Percentiles rank a stretch among this genome's conserved stretches.
Conservation (phyloP, 164 flowering plant species). For the Aristolochia californica region DNA sequence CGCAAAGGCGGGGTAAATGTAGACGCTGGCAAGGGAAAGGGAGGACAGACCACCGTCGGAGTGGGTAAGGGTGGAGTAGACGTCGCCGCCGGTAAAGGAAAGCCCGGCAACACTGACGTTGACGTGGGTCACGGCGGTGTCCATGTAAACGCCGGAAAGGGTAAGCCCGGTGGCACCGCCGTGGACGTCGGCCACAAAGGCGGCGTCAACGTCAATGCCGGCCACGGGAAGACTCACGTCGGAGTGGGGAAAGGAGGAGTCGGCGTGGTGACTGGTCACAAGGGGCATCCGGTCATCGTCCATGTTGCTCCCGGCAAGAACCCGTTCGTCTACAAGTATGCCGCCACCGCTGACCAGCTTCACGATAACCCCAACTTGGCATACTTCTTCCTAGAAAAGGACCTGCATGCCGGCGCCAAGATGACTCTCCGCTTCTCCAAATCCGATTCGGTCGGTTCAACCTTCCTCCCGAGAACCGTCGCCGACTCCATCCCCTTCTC, state of each 20-base stretch:
- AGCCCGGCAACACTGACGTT: background rate
- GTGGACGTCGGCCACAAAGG: too few species aligned
- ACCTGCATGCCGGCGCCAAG: constrained; percentile 9
- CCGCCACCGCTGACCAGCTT: constrained; percentile 19
- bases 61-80: constrained; percentile 12
- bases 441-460: too few species aligned
- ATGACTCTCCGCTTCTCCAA: constrained; percentile 19
- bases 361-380: constrained; percentile 18
- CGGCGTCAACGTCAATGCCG: constrained; percentile 12
- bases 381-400: constrained; percentile 26
- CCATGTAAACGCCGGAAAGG: too few species aligned
- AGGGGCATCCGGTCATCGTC: constrained; percentile 13
- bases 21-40: background rate
- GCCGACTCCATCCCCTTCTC: constrained; percentile 39
- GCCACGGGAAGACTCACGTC: constrained; percentile 8
- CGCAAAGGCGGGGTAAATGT: too few species aligned
- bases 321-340: constrained; percentile 9
- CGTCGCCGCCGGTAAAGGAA: constrained; percentile 2
- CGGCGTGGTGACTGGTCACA: constrained; percentile 7
- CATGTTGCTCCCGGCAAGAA: background rate
- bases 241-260: constrained; percentile 14
- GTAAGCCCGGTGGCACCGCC: too few species aligned
- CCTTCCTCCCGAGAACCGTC: constrained; percentile 30
- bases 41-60: background rate
- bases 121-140: constrained; percentile 11